A percentile compares a stretch with the other conserved stretches of the same genome.
phyloP scores from a whole-genome alignment of 2,329 filamentous ascomycete species.

The Cercospora zeae-maydis region DNA sequence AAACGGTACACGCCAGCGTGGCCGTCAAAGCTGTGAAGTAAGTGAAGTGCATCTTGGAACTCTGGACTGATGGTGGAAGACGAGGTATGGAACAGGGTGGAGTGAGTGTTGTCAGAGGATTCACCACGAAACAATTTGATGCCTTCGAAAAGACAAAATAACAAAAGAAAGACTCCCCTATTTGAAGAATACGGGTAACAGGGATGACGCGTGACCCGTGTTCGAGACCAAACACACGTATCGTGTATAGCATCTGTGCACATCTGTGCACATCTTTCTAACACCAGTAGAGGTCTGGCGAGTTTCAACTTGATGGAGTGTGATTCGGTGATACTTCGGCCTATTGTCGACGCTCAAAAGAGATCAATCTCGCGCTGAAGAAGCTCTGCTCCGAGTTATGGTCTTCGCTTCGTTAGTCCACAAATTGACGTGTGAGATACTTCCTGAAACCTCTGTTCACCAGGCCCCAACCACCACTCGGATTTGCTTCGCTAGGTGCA shows the following conservation, averaged over 20 bases:
- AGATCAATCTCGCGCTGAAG: background rate
- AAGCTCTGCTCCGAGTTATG: background rate
- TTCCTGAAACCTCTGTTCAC: conserved; percentile 33
- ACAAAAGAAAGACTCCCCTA: background rate
- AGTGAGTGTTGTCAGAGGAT: background rate
- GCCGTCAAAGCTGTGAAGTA: conserved; percentile 10
- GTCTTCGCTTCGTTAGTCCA: conserved; percentile 23
- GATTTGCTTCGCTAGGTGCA: conserved; percentile 9
- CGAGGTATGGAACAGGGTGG: background rate
- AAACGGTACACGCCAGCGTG: conserved; percentile 23
- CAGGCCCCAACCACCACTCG: conserved; percentile 26
- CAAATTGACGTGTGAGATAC: conserved; percentile 37
- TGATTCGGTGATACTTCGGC: conserved; percentile 4
- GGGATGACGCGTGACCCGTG: background rate
- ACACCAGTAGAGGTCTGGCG: background rate
- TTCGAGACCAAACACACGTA: background rate
- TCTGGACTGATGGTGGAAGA: background rate
- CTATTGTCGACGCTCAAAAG: background rate
- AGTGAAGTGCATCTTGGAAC: conserved; percentile 13
- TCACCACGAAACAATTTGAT: background rate
- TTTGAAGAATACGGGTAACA: background rate
- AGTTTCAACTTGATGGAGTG: conserved; percentile 14
- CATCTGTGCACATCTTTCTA: background rate
- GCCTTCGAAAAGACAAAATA: background rate
- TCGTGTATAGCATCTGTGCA: background rate